Base-by-base conservation (phyloP, 306 rosid genomes). In the Dalbergia cultrata region DNA sequence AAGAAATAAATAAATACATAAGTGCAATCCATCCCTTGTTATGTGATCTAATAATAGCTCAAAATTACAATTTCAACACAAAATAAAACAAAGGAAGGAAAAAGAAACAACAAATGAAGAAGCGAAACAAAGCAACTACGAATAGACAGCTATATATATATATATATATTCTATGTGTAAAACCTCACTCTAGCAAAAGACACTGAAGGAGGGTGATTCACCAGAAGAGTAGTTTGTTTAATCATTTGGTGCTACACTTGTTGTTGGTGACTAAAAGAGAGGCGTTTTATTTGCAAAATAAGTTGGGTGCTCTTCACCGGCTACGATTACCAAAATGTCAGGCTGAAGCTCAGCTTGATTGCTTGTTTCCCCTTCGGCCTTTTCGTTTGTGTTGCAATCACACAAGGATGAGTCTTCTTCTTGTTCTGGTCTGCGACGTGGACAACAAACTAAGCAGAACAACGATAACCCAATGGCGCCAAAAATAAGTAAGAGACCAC, bases 301-400 rank as follows among this genome's bases (percentile, higher is more conserved):
- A 56, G 85, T 84, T 21, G 87, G 87, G 53, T 70, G 79, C 0
- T 75, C 10, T 75, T 76, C 61, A 47, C 87, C 87, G 0, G 87
- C 82, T 0, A 84, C 72, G 8, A 80, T 84, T 4, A 84, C 85
- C 85, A 84, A 57, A 75, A 80, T 22, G n/a, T 80, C 63, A 6
- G 53, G 72, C 9, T 58, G 59, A 52, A 31, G 34, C 19, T 79
- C 74, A 31, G 3, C 8, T 61, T 19, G 26, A 4, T 41, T 37
- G 21, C 7, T 41, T 14, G 60, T 54, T 45, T 11, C 39, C 6
- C 58, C 75, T 49, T 31, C 17, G 26, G 49, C 5, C 8, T 6
- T 26, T 1, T 50, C 57, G 76, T 73, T 69, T 12, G 19, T 19
- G 3, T 69, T 44, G 45, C 22, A 16, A 1, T 37, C 39, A 34